These are phyloP conservation scores for Afroboletus lepidellus DNA, from an alignment of 1,284 basidiomycete species.

Conservation along the genomic window DNA sequence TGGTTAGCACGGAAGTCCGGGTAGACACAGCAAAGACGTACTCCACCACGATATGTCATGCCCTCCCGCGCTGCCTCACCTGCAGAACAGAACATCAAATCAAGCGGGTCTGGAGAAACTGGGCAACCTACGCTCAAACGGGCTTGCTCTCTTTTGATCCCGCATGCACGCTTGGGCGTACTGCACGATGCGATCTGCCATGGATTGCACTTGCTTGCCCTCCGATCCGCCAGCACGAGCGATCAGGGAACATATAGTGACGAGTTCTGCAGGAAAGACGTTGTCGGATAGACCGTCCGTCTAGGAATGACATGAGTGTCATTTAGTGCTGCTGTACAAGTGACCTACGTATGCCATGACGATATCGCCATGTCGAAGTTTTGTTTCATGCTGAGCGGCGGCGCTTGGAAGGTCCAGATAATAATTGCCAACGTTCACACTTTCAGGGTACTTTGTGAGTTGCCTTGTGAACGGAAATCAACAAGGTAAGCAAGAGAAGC, in stretches of 20 bases:
- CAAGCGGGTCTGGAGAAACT: neutral
- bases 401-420: conserved; percentile 60
- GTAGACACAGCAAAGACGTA: conserved; percentile 33
- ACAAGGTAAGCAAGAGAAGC: neutral
- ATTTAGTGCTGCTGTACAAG: neutral
- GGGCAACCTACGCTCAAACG: conserved; percentile 61
- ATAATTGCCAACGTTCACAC: conserved; percentile 45
- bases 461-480: conserved; percentile 46
- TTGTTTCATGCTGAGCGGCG: conserved; percentile 64
- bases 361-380: conserved; percentile 71
- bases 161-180: conserved; percentile 70
- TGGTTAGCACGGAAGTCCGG: conserved; percentile 17
- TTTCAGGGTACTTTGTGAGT: conserved; percentile 63
- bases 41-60: conserved; percentile 67
- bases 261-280: conserved; percentile 72
- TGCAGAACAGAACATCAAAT: conserved; percentile 26
- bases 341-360: conserved; percentile 65
- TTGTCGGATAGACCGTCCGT: conserved; percentile 90
- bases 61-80: conserved; percentile 62
- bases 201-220: conserved; percentile 58
- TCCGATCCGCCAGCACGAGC: conserved; percentile 56
- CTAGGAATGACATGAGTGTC: conserved; percentile 38
- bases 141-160: conserved; percentile 59
- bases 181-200: conserved; percentile 70
- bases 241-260: conserved; percentile 64